A percentile compares a stretch with the other conserved stretches of the same genome.
These are phyloP conservation scores for Aspergillus nanangensis DNA, from an alignment of 495 filamentous ascomycete species.

Conservation along the genomic window DNA sequence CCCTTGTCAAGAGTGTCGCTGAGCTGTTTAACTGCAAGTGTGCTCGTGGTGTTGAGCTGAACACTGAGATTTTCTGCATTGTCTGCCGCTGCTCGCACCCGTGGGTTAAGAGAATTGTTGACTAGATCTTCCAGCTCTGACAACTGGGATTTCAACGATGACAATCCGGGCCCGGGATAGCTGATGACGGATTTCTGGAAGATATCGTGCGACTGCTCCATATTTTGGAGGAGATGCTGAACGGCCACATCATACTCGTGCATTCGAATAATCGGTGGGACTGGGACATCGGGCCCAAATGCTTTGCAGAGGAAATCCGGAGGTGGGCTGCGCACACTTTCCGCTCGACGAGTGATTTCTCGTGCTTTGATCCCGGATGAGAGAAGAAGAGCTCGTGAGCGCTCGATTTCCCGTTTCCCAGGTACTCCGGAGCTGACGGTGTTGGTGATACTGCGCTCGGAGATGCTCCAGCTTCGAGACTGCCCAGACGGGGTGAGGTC, in stretches of 20 bases:
- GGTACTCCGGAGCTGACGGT: conserved; percentile 30
- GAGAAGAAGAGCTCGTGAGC: conserved; percentile 67
- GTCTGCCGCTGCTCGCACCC: conserved; percentile 61
- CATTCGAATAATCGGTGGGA: conserved; percentile 50
- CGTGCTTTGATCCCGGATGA: conserved; percentile 82
- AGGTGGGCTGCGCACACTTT: conserved; percentile 39
- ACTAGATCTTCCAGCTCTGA: conserved; percentile 46
- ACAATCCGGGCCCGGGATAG: conserved; percentile 43
- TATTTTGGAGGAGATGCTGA: conserved; percentile 50
- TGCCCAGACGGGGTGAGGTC: conserved; percentile 21
- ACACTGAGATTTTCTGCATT: conserved; percentile 71
- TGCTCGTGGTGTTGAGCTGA: conserved; percentile 68
- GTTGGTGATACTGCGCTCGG: conserved; percentile 47
- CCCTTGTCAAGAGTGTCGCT: conserved; percentile 69
- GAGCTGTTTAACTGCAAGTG: conserved; percentile 71
- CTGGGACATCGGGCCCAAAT: conserved; percentile 18
- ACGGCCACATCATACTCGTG: conserved; percentile 69
- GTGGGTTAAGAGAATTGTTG: conserved; percentile 53
- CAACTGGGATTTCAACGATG: conserved; percentile 42
- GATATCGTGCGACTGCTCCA: conserved; percentile 48
- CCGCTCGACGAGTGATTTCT: conserved; percentile 65
- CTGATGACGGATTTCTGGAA: conserved; percentile 51
- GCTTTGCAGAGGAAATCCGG: conserved; percentile 34
- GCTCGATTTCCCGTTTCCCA: conserved; percentile 64
- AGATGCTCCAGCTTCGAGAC: conserved; percentile 61